Evolutionary conservation across 345 rosid species (phyloP), one percentile per base, ranked within the genome.

Genomic region (Syzygium oleosum): DNA sequence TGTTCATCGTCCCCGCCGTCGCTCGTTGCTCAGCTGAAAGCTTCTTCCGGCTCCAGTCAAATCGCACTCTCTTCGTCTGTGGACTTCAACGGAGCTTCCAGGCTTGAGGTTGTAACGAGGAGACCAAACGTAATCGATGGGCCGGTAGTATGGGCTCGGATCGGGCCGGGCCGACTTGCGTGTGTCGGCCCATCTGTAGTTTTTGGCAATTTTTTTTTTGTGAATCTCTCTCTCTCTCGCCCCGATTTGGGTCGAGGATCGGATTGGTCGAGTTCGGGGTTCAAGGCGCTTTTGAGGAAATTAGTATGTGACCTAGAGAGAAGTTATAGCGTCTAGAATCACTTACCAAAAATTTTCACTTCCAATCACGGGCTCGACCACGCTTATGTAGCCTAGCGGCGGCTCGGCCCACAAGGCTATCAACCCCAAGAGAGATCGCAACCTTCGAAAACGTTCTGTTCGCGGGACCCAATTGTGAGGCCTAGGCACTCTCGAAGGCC

Each of bases 1-100:
- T 95, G 88, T 96, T 95, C 99, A 96, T 96, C 90, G 91, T 94
- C 41, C 49, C 49, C 53, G 84, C 8, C 89, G 46, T 55, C 46
- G 23, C 77, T 46, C 27, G 41, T 43, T 6, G 19, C 68, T 43
- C 77, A 15, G 49, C 52, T 17, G 52, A 52, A 31, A 38, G 80
- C 65, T 31, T 21, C 17, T 23, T 85, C 8, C 29, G 65, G 61
- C 65, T 53, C 8, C 23, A 34, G 80, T 73, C 80, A 73, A 73
- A 38, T 73, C 25, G 25, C 49, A 43, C 46, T 43, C 65, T 19
- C 80, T 38, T 73, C 80, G 80, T 73, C 49, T 73, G 49, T 19
- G 80, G 49, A 73, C 80, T 73, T 19, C 80, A 13, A 11, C 46
- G 80, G 46, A 34, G 49, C 80, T 5, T 27, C 13, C 19, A 13